These are phyloP conservation scores for Begonia loranthoides DNA, from an alignment of 306 rosid species.

Conservation along the genomic window DNA sequence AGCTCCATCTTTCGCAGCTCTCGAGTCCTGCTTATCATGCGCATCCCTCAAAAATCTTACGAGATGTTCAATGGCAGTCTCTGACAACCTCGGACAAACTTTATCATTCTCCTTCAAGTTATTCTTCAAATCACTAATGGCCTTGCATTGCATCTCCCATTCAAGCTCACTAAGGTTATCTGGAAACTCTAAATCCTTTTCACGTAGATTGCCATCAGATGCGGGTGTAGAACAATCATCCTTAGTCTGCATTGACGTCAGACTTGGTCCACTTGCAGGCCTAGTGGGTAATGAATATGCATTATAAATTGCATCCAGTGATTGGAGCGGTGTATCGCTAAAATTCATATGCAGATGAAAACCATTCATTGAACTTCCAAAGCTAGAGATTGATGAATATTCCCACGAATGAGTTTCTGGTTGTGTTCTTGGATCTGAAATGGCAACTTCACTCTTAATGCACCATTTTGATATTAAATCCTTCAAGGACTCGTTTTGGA, in stretches of 20 bases:
- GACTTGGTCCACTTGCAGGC: constrained; percentile 17
- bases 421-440: constrained; percentile 40
- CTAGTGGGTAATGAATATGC: constrained; percentile 33
- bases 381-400: constrained; percentile 47
- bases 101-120: constrained; percentile 26
- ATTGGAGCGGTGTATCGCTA: constrained; percentile 54
- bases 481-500: constrained; percentile 49
- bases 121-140: constrained; percentile 45
- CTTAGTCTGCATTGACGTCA: constrained; percentile 14
- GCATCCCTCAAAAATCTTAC: constrained; percentile 54
- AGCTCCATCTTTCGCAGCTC: constrained; percentile 48
- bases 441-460: constrained; percentile 25
- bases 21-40: constrained; percentile 28
- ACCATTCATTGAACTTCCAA: constrained; percentile 56
- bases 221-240: constrained; percentile 18
- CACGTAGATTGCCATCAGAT: constrained; percentile 20
- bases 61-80: constrained; percentile 42
- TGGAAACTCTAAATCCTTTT: constrained; percentile 30
- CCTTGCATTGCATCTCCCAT: constrained; percentile 66
- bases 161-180: constrained; percentile 43
- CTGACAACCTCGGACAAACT: constrained; percentile 27
- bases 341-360: constrained; percentile 46
- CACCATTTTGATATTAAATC: constrained; percentile 69
- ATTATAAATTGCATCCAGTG: constrained; percentile 38
- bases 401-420: constrained; percentile 33